Base-by-base conservation (phyloP, 257 asterid species). In the Nicotiana noctiflora region DNA sequence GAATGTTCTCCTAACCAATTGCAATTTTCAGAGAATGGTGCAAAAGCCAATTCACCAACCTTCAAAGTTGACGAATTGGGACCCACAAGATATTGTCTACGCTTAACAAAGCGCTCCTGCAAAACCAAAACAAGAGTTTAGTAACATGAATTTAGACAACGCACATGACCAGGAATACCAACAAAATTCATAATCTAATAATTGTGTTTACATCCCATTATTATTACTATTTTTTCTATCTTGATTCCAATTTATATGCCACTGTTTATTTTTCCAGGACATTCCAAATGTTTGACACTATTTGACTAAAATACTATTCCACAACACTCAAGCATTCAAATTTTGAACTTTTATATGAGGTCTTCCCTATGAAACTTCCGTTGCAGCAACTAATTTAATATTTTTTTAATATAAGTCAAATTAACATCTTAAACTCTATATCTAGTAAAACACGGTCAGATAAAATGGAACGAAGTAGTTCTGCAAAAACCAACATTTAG, bases 61-160 rank as follows among this genome's bases (percentile, higher is more conserved):
- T 93, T 93, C 81, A 93, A 82, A 75, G 97, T 93, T 51, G 97
- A 90, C 46, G 98, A 93, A 88, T 91, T 93, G 80, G 97, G 96
- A 72, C 98, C 97, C 76, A 92, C 85, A 1, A 93, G 90, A 85
- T 87, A 95, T 61, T 93, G 96, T 82, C 96, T 88, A 78, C 98
- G 87, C 85, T 91, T 93, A 82, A 90, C 92, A 70, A 93, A 93
- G 70, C 90, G 89, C 61, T 92, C 96, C 97, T 93, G 93, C 77
- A 85, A 18, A 57, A 34, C 76, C 49, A 83, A 29, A 61, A 62
- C 77, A 18, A 49, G 3, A 56, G 51, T 63, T 61, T 11, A 18
- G 27, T 51, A 59, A 57, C 56, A 49, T n/a, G n/a, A n/a, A n/a
- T n/a, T n/a, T n/a, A n/a, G n/a, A n/a, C n/a, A n/a, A n/a, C n/a